phyloP scores from a whole-genome alignment of 179 eudicot species.

The Corrigiola litoralis region DNA sequence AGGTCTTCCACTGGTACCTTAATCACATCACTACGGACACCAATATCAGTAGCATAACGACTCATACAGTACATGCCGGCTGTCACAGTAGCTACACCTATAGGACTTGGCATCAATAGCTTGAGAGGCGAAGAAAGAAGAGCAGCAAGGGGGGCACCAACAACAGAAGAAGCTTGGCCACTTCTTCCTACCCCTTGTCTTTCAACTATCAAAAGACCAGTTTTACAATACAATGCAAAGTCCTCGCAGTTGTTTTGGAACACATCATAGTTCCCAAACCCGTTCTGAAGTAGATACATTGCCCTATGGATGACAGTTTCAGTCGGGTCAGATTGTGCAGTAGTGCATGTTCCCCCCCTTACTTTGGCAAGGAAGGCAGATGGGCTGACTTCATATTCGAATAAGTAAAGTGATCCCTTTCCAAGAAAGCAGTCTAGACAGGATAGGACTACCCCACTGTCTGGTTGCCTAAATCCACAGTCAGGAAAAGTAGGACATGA shows the following conservation, averaged over 20 bases:
- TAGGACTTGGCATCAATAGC: constrained; percentile 75
- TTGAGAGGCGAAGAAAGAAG: constrained; percentile 83
- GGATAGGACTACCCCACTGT: constrained; percentile 76
- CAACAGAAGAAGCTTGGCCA: constrained; percentile 89
- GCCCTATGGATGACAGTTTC: constrained; percentile 73
- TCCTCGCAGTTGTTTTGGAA: constrained; percentile 96
- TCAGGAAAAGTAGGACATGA: constrained; percentile 81
- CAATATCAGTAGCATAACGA: constrained; percentile 91
- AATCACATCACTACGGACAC: constrained; percentile 83
- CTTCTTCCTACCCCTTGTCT: constrained; percentile 76
- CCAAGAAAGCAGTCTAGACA: constrained; percentile 89
- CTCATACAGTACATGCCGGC: constrained; percentile 98
- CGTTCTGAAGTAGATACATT: constrained; percentile 89
- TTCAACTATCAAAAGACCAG: constrained; percentile 72
- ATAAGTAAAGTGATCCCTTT: constrained; percentile 71
- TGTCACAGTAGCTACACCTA: constrained; percentile 86
- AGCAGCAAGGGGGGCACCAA: constrained; percentile 98
- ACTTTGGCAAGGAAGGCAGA: constrained; percentile 76
- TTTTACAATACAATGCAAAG: constrained; percentile 90
- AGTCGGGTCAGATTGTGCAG: constrained; percentile 66
- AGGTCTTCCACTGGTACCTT: constrained; percentile 86
- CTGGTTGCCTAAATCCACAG: constrained; percentile 86
- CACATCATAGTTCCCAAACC: constrained; percentile 88
- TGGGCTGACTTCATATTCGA: constrained; percentile 84
- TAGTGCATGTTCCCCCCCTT: constrained; percentile 96